Conservation (phyloP, 176 grass and related monocot species). For the Ensete ventricosum region DNA sequence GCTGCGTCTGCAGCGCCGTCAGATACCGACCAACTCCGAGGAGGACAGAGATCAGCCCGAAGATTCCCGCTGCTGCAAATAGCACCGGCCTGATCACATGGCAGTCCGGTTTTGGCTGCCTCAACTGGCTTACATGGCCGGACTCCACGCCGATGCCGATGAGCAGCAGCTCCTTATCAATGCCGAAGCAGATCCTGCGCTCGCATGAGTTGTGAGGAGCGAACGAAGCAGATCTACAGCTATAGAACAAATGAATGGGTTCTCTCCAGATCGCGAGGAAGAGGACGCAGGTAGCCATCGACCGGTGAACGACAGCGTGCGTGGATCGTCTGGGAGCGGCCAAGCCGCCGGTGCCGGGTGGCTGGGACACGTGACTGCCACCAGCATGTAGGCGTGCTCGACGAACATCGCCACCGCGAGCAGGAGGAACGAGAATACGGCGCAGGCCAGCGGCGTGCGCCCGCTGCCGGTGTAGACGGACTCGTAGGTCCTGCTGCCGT, state of each 20-base stretch:
- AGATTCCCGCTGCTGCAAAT: constrained; percentile 72
- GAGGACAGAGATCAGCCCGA: constrained; percentile 67
- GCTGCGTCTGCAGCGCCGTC: constrained; percentile 36
- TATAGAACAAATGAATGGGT: neutral
- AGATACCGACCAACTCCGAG: constrained; percentile 76
- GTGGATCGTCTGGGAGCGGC: constrained; percentile 34
- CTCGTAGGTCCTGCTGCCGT: constrained; percentile 26
- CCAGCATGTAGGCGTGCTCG: constrained; percentile 82
- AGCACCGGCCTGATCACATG: constrained; percentile 62
- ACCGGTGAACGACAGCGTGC: constrained; percentile 13
- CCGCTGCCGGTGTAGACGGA: constrained; percentile 70
- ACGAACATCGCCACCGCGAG: constrained; percentile 84
- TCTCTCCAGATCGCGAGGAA: constrained; percentile 70
- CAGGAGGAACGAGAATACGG: constrained; percentile 70
- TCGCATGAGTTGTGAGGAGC: too few species aligned
- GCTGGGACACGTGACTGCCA: constrained; percentile 43
- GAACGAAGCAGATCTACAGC: too few species aligned
- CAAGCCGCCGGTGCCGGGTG: constrained; percentile 1
- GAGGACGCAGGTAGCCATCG: constrained; percentile 51
- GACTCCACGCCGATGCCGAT: constrained; percentile 84
- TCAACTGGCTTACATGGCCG: constrained; percentile 65
- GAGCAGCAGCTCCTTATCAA: constrained; percentile 78
- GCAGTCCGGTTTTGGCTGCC: constrained; percentile 49
- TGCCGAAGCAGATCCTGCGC: constrained; percentile 74
- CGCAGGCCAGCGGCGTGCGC: constrained; percentile 41